Percentiles rank a stretch among this genome's conserved stretches.
Conservation (phyloP, 2,329 filamentous ascomycete species). For the Xylaria arbuscula region DNA sequence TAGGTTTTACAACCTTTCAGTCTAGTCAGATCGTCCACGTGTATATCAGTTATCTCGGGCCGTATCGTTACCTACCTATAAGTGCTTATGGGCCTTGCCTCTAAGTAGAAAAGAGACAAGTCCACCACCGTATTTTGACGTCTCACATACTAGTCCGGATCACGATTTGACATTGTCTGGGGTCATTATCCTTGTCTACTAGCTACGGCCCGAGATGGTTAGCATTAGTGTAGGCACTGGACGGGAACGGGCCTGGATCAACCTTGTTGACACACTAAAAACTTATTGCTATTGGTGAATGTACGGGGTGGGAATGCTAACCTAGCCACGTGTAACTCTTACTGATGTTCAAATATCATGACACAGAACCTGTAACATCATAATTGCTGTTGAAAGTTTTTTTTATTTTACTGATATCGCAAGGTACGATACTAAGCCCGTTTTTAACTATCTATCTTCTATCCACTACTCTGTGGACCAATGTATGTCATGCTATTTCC, state of each 20-base stretch:
- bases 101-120: slow-evolving; percentile 3
- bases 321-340: slow-evolving; percentile 18
- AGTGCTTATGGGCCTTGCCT: neutral
- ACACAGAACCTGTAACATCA: neutral
- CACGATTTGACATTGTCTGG: neutral
- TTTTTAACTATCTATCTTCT: neutral
- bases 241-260: neutral
- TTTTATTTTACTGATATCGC: neutral
- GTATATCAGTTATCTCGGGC: neutral
- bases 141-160: slow-evolving; percentile 10
- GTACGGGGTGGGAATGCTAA: slow-evolving; percentile 27
- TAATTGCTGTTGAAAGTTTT: neutral
- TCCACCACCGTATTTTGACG: slow-evolving; percentile 16
- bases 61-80: neutral
- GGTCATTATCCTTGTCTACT: slow-evolving; percentile 6
- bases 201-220: slow-evolving; percentile 20
- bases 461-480: neutral
- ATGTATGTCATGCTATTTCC: neutral
- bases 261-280: slow-evolving; percentile 6
- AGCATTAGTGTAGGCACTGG: neutral
- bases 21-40: neutral
- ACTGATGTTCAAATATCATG: neutral
- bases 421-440: neutral
- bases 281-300: slow-evolving; percentile 31
- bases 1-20: neutral